Conservation (phyloP, 2,329 filamentous ascomycete genomes). For the Cladosporium sphaerospermum region DNA sequence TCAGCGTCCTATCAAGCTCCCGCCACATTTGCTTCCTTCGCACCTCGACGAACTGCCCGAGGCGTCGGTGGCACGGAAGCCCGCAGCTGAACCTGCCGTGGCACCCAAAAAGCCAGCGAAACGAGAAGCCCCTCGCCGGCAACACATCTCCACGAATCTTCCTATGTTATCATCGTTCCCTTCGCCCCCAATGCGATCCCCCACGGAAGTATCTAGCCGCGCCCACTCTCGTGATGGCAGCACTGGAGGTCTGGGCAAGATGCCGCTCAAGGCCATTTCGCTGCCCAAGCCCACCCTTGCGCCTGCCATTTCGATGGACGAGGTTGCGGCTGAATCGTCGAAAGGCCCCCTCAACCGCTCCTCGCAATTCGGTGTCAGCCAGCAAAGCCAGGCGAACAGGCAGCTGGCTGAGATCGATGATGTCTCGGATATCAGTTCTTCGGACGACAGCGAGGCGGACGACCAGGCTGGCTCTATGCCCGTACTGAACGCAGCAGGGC, state of each 20-base stretch:
- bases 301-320: conserved; percentile 15
- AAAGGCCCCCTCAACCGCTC: conserved; percentile 30
- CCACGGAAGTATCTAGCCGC: conserved; percentile 16
- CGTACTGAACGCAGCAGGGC: conserved; percentile 9
- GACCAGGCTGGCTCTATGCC: conserved; percentile 25
- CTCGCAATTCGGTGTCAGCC: conserved; percentile 29
- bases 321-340: conserved; percentile 10
- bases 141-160: conserved; percentile 19
- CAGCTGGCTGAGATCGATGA: conserved; percentile 22
- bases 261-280: conserved; percentile 28
- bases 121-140: conserved; percentile 11
- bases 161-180: conserved; percentile 13
- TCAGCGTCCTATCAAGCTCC: conserved; percentile 66
- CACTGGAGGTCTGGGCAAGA: conserved; percentile 21
- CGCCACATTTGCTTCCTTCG: conserved; percentile 72
- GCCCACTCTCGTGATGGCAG: conserved; percentile 19
- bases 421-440: conserved; percentile 25
- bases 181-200: conserved; percentile 24
- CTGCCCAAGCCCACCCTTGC: conserved; percentile 28
- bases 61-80: conserved; percentile 12
- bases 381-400: conserved; percentile 17
- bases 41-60: conserved; percentile 33
- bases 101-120: conserved; percentile 1
- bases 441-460: conserved; percentile 22
- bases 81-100: not conserved